Evolutionary conservation across 2,329 filamentous ascomycete species (phyloP).

Genomic region (Cercospora citrullina): DNA sequence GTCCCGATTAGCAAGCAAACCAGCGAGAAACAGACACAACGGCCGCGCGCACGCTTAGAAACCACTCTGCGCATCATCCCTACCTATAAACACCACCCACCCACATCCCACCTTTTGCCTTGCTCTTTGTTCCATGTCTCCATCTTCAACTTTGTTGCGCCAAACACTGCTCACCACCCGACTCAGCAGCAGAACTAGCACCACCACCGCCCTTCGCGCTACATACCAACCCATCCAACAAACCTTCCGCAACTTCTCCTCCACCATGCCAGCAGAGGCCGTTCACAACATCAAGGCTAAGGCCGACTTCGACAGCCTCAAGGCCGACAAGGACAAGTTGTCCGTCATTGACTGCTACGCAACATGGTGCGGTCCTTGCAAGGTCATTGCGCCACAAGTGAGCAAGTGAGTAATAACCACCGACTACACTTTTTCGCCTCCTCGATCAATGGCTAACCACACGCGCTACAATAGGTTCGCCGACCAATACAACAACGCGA

Average conservation of each 20-base stretch:
- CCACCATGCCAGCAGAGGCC: conserved; percentile 45
- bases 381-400: conserved; percentile 77
- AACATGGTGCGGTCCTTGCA: conserved; percentile 93
- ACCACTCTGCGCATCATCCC: neutral
- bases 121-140: conserved; percentile 41
- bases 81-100: conserved; percentile 12
- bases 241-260: conserved; percentile 41
- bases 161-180: conserved; percentile 48
- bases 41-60: neutral
- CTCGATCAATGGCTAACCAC: neutral
- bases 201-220: conserved; percentile 18
- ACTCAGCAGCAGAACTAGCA: conserved; percentile 27
- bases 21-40: neutral
- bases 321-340: conserved; percentile 56
- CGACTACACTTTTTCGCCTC: conserved; percentile 11
- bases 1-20: conserved; percentile 1
- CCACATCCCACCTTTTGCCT: neutral
- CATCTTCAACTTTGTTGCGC: conserved; percentile 33
- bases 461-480: conserved; percentile 54
- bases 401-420: conserved; percentile 45
- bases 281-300: conserved; percentile 59
- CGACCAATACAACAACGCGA: conserved; percentile 58
- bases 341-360: conserved; percentile 87
- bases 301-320: conserved; percentile 58
- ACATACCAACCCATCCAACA: conserved; percentile 30